Evolutionary conservation across 1,139 yeast genomes (phyloP).

Genomic region (Yamadazyma triangularis): DNA sequence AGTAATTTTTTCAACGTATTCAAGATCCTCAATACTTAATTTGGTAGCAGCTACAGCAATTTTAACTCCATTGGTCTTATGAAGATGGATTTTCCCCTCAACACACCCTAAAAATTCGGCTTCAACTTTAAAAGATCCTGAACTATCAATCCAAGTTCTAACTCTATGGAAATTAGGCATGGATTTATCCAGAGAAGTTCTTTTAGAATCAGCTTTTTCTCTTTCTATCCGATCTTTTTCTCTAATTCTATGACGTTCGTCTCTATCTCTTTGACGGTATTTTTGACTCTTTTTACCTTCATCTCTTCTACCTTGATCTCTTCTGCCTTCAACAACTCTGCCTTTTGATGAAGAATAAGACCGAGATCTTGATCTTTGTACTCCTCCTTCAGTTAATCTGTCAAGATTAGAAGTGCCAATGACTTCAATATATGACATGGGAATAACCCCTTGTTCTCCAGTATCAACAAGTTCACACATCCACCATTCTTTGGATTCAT

Average conservation of each 20-base stretch:
- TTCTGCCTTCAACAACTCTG: neutral
- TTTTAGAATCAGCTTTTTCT: slow-evolving; percentile 18
- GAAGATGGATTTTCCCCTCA: slow-evolving; percentile 91
- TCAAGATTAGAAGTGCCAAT: slow-evolving; percentile 44
- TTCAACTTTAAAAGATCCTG: slow-evolving; percentile 93
- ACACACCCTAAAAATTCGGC: slow-evolving; percentile 93
- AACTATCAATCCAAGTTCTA: slow-evolving; percentile 94
- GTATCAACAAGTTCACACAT: slow-evolving; percentile 67
- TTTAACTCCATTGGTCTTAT: slow-evolving; percentile 92
- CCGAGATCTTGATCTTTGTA: slow-evolving; percentile 28
- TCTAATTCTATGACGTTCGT: slow-evolving; percentile 42
- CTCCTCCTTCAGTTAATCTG: slow-evolving; percentile 36
- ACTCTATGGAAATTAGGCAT: slow-evolving; percentile 80
- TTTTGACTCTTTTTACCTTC: slow-evolving; percentile 20
- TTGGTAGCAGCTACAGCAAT: slow-evolving; percentile 93
- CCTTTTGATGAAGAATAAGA: slow-evolving; percentile 3
- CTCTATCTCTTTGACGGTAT: slow-evolving; percentile 29
- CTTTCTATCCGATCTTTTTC: slow-evolving; percentile 47
- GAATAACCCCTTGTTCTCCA: slow-evolving; percentile 85
- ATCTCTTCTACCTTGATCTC: no score
- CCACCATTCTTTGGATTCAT: slow-evolving; percentile 93
- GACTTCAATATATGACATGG: slow-evolving; percentile 78
- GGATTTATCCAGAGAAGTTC: slow-evolving; percentile 24
- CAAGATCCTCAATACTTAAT: slow-evolving; percentile 77
- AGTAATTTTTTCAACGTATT: slow-evolving; percentile 85